Evolutionary conservation across 2,329 filamentous ascomycete genomes (phyloP).

Genomic region (Cladophialophora psammophila): DNA sequence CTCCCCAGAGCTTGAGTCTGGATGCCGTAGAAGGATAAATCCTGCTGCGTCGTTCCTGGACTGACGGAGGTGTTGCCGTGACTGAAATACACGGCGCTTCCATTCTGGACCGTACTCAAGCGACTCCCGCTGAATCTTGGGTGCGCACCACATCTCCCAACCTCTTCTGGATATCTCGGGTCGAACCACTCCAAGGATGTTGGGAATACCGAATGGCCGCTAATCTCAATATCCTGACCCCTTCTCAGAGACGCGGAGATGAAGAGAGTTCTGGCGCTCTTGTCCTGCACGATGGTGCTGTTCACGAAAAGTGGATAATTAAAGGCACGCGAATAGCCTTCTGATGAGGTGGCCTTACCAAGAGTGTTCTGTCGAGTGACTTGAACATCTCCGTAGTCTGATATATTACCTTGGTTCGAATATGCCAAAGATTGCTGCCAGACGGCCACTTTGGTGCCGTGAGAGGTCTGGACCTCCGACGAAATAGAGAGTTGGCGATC

Average conservation of each 20-base stretch:
- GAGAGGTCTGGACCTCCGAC: slow-evolving; percentile 7
- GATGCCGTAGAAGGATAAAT: not conserved
- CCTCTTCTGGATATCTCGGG: not conserved
- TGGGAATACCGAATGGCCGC: slow-evolving; percentile 7
- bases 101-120: slow-evolving; percentile 13
- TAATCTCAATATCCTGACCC: not conserved
- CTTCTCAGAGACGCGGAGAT: slow-evolving; percentile 3
- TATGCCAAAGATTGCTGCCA: slow-evolving; percentile 13
- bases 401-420: slow-evolving; percentile 6
- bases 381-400: slow-evolving; percentile 1
- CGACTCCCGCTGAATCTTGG: not conserved
- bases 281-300: slow-evolving; percentile 5
- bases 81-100: slow-evolving; percentile 9
- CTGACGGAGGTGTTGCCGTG: slow-evolving; percentile 12
- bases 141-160: not conserved
- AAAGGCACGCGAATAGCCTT: slow-evolving; percentile 14
- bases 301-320: slow-evolving; percentile 15
- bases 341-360: slow-evolving; percentile 7
- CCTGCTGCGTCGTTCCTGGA: slow-evolving; percentile 11
- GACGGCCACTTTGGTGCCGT: not conserved
- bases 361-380: not conserved
- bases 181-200: slow-evolving; percentile 4
- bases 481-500: slow-evolving; percentile 8
- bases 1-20: not conserved
- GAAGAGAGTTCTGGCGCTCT: not conserved